Conservation (phyloP, 129 eudicot genomes). For the Tagetes erecta region DNA sequence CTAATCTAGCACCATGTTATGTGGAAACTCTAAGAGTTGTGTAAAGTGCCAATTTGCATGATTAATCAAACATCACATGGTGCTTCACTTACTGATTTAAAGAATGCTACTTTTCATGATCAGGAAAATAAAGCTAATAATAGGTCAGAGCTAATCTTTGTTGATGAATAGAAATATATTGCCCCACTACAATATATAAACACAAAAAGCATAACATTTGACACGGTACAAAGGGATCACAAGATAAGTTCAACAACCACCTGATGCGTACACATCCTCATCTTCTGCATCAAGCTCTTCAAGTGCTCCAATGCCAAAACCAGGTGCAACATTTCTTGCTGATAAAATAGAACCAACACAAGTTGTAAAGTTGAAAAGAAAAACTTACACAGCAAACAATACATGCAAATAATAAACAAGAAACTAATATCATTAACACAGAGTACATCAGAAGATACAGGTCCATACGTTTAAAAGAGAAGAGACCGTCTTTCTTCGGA, state of each 20-base stretch:
- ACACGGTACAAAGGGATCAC: neutral
- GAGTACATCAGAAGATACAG: conserved; percentile 10
- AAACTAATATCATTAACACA: neutral
- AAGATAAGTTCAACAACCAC: conserved; percentile 31
- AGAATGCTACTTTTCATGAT: neutral
- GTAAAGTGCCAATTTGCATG: conserved; percentile 3
- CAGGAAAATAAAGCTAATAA: neutral
- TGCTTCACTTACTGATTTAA: conserved; percentile 1
- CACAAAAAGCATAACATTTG: conserved; percentile 15
- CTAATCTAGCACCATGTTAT: neutral
- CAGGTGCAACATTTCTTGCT: conserved; percentile 93
- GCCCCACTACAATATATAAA: conserved; percentile 6
- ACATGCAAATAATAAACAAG: conserved; percentile 8
- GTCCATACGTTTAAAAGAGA: conserved; percentile 54
- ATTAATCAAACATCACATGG: conserved; percentile 1
- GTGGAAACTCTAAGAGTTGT: neutral
- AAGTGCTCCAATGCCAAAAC: conserved; percentile 97
- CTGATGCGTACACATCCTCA: conserved; percentile 82
- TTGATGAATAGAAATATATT: neutral
- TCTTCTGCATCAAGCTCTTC: conserved; percentile 97
- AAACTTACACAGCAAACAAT: conserved; percentile 9
- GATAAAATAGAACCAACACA: conserved; percentile 32
- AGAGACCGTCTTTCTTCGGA: conserved; percentile 51
- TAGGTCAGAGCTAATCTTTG: neutral
- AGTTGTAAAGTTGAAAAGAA: conserved; percentile 23